These are phyloP conservation scores for Alternaria consortialis DNA, from an alignment of 2,329 filamentous ascomycete species.

Conservation along the genomic window DNA sequence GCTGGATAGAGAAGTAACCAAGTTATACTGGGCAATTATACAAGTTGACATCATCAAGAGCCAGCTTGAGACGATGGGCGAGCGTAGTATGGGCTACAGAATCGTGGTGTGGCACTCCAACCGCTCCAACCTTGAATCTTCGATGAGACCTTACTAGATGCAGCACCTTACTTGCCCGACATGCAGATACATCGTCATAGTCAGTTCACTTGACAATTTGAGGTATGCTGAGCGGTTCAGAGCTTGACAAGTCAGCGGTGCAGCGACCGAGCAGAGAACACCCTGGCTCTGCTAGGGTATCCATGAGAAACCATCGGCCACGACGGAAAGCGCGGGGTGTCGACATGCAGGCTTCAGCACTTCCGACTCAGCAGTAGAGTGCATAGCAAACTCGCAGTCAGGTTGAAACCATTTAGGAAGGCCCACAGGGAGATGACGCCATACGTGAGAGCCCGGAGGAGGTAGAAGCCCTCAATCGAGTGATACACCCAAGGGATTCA, in stretches of 20 bases:
- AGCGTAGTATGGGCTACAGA: neutral
- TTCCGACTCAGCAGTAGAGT: neutral
- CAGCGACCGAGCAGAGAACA: neutral
- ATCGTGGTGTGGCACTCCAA: neutral
- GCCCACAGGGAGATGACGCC: neutral
- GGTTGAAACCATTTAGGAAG: neutral
- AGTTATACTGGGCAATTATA: neutral
- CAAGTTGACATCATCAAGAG: neutral
- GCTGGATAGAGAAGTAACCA: neutral
- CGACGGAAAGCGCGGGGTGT: neutral
- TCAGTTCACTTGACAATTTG: conserved; percentile 2
- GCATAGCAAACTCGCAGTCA: neutral
- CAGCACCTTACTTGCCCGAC: neutral
- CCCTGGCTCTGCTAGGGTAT: neutral
- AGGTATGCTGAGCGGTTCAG: neutral
- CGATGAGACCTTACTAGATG: neutral
- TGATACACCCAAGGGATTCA: neutral
- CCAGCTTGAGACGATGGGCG: neutral
- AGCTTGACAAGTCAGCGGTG: neutral
- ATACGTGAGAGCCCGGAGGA: neutral
- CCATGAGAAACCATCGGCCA: neutral
- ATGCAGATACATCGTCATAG: conserved; percentile 3
- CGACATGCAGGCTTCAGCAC: neutral
- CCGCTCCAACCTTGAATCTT: neutral
- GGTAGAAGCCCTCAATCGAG: neutral